A percentile compares a stretch with the other conserved stretches of the same genome.
These are phyloP conservation scores for Picea sitchensis DNA, from an alignment of 75 land plant genomes.

Conservation along the genomic window DNA sequence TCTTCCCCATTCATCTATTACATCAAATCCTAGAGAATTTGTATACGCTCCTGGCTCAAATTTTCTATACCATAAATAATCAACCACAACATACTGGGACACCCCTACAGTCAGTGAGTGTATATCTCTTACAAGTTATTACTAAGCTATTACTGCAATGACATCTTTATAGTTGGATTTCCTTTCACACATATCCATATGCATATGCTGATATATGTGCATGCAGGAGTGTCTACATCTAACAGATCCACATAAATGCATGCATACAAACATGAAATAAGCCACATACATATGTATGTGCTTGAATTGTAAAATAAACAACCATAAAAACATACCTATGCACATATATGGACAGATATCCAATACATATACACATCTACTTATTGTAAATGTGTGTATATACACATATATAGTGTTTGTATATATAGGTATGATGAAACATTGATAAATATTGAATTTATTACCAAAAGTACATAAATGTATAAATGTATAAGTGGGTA, in stretches of 20 bases:
- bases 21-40: conserved; percentile 29
- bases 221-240: not conserved
- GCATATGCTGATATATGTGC: not conserved
- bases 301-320: not conserved
- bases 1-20: conserved; percentile 49
- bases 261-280: not conserved
- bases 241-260: not conserved
- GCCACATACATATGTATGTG: too few species aligned
- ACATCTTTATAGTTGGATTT: not conserved
- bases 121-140: not conserved
- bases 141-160: not conserved
- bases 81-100: conserved; percentile 58
- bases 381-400: not conserved
- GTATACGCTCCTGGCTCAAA: conserved; percentile 26
- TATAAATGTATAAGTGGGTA: too few species aligned
- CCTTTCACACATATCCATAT: not conserved
- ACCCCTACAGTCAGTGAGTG: not conserved
- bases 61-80: conserved; percentile 53
- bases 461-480: not conserved
- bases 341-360: not conserved
- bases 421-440: not conserved
- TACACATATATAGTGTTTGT: not conserved
- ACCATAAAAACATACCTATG: not conserved
- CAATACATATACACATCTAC: not conserved
- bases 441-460: not conserved